Base-by-base conservation (phyloP, 306 rosid genomes). In the Alnus glutinosa region DNA sequence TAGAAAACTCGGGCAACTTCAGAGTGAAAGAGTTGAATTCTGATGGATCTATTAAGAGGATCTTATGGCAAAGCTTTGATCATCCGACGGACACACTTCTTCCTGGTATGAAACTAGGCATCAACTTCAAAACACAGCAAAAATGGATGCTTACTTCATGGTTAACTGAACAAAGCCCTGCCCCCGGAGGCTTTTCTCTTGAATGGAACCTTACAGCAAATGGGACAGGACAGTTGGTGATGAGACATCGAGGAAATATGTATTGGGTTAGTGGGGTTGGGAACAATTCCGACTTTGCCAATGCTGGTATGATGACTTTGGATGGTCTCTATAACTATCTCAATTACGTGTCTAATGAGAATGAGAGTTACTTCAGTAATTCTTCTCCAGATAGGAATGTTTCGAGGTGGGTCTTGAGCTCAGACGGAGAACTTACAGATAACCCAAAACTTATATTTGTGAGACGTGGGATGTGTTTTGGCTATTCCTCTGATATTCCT, bases 61-160 rank as follows among this genome's bases (percentile, higher is more conserved):
- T 76, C 7, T 62, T 76, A 36, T 76, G 79, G 79, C 61, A 76
- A 11, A 76, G 79, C n/a, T 76, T 76, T 63, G 79, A 76, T 49
- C 3, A 75, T 63, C 62, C 81, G 3, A 5, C 42, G 16, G 51
- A 72, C 28, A 3, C 28, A 7, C 58, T 78, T 16, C 39, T 46
- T 19, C 81, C 77, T 13, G 77, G 70, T 16, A 78, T 16, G 76
- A 71, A 44, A 36, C 9, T 78, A 70, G 81, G 81, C 15, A 15
- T 78, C 19, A 13, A 55, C 42, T 36, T 4, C 10, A 70, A 70
- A 23, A 34, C 42, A 13, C 18, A 8, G 18, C 32, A 28, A 13
- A 4, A 14, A n/a, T 77, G 68, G 75, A 50, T 23, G 0, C 23
- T 77, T 66, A 50, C 74, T 15, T 77, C 74, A 19, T 77, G 80